Evolutionary conservation across 2,329 filamentous ascomycete species (phyloP).

Genomic region (Keithomyces neogunnii): DNA sequence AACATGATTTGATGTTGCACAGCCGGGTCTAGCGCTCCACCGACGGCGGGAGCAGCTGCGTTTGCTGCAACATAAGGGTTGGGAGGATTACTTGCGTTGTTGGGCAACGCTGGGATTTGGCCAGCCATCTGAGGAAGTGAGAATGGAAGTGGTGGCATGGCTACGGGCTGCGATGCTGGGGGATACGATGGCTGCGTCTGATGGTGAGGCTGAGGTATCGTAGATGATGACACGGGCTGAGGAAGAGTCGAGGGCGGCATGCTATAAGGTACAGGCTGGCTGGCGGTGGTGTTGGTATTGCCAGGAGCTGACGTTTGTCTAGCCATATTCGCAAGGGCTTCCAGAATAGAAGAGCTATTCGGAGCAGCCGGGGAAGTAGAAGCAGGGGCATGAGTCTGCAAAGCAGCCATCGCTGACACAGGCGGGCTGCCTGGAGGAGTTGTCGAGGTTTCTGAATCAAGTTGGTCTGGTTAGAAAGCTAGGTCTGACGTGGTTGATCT

Average conservation of each 20-base stretch:
- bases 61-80: constrained; percentile 24
- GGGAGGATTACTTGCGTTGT: constrained; percentile 13
- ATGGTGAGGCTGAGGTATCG: constrained; percentile 18
- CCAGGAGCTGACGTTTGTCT: constrained; percentile 47
- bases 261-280: constrained; percentile 30
- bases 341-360: constrained; percentile 56
- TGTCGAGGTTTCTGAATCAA: constrained; percentile 54
- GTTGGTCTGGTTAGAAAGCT: constrained; percentile 6
- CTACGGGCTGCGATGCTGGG: constrained; percentile 49
- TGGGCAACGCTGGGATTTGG: constrained; percentile 18
- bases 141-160: constrained; percentile 40
- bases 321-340: constrained; percentile 72
- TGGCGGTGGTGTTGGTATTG: constrained; percentile 27
- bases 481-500: background rate
- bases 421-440: constrained; percentile 61
- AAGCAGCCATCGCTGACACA: constrained; percentile 31
- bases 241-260: constrained; percentile 24
- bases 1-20: constrained; percentile 65
- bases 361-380: constrained; percentile 31
- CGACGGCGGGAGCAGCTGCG: constrained; percentile 24
- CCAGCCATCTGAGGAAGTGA: constrained; percentile 28
- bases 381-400: constrained; percentile 23
- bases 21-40: constrained; percentile 38
- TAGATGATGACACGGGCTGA: constrained; percentile 21
- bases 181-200: constrained; percentile 27